Percentiles rank a stretch among this genome's conserved stretches.
phyloP scores from a whole-genome alignment of 2,329 filamentous ascomycete genomes.

The Sporothrix curviconia region DNA sequence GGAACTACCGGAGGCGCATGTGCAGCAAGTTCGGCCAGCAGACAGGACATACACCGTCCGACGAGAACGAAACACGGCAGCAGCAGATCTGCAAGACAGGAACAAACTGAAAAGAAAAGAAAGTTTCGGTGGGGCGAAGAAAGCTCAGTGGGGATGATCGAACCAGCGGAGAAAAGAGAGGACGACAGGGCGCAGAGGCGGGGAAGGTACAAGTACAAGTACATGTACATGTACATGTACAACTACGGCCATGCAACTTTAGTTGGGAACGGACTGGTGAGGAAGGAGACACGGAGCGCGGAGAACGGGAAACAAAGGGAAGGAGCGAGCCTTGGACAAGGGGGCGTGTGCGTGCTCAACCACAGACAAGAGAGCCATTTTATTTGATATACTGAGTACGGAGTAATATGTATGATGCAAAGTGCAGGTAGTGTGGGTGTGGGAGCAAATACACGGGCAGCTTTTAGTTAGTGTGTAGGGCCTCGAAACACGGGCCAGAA shows the following conservation, averaged over 20 bases:
- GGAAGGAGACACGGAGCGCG: not conserved
- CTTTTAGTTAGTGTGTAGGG: too few relatives aligned
- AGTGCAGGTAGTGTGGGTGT: too few relatives aligned
- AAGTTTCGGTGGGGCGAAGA: not conserved
- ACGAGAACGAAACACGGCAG: not conserved
- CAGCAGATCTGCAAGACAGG: not conserved
- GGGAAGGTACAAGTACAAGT: not conserved
- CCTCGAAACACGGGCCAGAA: too few relatives aligned
- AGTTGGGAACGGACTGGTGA: too few relatives aligned
- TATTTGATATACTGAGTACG: not conserved
- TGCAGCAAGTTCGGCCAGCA: too few relatives aligned
- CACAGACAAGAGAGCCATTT: too few relatives aligned
- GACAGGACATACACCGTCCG: too few relatives aligned
- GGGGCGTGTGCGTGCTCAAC: not conserved
- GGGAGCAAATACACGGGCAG: too few relatives aligned
- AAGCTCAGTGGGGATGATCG: not conserved
- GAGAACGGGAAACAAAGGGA: not conserved
- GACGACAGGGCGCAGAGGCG: slow-evolving; percentile 1
- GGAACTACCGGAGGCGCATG: too few relatives aligned
- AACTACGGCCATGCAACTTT: too few relatives aligned
- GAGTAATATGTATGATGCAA: too few relatives aligned
- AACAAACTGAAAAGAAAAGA: not conserved
- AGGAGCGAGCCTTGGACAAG: not conserved
- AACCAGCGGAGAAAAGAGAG: not conserved
- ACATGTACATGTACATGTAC: too few relatives aligned